Evolutionary conservation across 257 asterid species (phyloP).

Genomic region (Fraxinus cuspidata): DNA sequence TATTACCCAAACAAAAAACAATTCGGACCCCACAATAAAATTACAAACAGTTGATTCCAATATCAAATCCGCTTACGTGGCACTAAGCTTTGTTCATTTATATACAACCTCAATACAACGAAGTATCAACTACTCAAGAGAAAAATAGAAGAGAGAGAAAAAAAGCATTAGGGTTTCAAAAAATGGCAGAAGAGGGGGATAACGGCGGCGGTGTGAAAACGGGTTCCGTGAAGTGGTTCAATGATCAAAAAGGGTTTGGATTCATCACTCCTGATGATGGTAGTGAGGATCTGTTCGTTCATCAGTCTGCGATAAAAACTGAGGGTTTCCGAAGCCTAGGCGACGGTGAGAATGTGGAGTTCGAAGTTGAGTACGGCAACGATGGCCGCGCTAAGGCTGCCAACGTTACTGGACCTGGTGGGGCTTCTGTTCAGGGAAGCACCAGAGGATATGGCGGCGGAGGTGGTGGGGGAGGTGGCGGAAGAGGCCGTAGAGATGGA

Average conservation of each 20-base stretch:
- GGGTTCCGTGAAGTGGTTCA: conserved; percentile 82
- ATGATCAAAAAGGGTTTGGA: conserved; percentile 70
- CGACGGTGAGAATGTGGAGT: conserved; percentile 68
- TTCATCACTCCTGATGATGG: conserved; percentile 76
- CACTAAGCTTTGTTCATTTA: conserved; percentile 28
- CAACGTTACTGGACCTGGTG: conserved; percentile 59
- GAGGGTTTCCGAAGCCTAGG: conserved; percentile 67
- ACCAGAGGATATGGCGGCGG: conserved; percentile 41
- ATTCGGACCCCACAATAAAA: conserved; percentile 47
- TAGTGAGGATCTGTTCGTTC: conserved; percentile 74
- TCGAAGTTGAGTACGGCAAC: conserved; percentile 38
- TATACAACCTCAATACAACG: not conserved
- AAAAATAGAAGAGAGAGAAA: not conserved
- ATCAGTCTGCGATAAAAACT: conserved; percentile 60
- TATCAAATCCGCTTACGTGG: conserved; percentile 46
- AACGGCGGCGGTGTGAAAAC: conserved; percentile 31
- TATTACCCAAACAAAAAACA: not conserved
- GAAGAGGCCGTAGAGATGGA: conserved; percentile 24
- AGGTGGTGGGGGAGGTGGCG: conserved; percentile 23
- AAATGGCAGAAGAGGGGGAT: conserved; percentile 5
- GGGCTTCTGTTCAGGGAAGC: conserved; percentile 56
- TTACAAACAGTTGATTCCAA: conserved; percentile 32
- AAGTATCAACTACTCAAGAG: not conserved
- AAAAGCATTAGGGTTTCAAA: conserved; percentile 38
- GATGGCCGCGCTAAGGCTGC: conserved; percentile 66